Percentiles rank a stretch among this genome's conserved stretches.
phyloP scores from a whole-genome alignment of 441 rosid genomes.

The Raphanus hybrid region DNA sequence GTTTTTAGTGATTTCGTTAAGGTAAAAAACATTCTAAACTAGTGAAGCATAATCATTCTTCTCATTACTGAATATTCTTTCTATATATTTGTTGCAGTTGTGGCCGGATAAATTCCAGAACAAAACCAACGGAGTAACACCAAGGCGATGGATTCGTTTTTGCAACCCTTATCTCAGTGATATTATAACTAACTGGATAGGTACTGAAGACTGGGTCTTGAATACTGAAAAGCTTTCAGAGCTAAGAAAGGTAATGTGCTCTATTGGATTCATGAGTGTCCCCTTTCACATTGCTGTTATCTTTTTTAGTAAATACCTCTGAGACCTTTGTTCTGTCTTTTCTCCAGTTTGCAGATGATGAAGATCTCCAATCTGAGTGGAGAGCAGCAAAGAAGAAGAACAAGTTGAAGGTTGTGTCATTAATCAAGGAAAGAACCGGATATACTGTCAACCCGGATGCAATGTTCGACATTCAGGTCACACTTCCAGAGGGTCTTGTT shows the following conservation, averaged over 20 bases:
- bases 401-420: slow-evolving; percentile 80
- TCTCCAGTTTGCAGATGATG: slow-evolving; percentile 79
- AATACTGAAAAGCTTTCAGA: slow-evolving; percentile 73
- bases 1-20: slow-evolving; percentile 83
- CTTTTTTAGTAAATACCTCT: not conserved
- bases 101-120: slow-evolving; percentile 95
- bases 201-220: slow-evolving; percentile 88
- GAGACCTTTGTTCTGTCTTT: slow-evolving; percentile 25
- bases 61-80: slow-evolving; percentile 8
- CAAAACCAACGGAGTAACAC: slow-evolving; percentile 97
- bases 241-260: slow-evolving; percentile 62
- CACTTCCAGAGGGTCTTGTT: slow-evolving; percentile 17
- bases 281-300: slow-evolving; percentile 7
- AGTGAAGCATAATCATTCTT: not conserved
- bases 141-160: slow-evolving; percentile 91
- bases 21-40: slow-evolving; percentile 48
- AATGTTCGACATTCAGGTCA: slow-evolving; percentile 96
- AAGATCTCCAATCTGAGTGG: slow-evolving; percentile 84
- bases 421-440: slow-evolving; percentile 83
- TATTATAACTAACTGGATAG: slow-evolving; percentile 78
- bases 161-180: slow-evolving; percentile 86
- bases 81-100: slow-evolving; percentile 53
- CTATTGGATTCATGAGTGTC: slow-evolving; percentile 9
- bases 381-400: slow-evolving; percentile 78
- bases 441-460: slow-evolving; percentile 86